Evolutionary conservation across 2,329 filamentous ascomycete genomes (phyloP).

Genomic region (Pseudopithomyces chartarum): DNA sequence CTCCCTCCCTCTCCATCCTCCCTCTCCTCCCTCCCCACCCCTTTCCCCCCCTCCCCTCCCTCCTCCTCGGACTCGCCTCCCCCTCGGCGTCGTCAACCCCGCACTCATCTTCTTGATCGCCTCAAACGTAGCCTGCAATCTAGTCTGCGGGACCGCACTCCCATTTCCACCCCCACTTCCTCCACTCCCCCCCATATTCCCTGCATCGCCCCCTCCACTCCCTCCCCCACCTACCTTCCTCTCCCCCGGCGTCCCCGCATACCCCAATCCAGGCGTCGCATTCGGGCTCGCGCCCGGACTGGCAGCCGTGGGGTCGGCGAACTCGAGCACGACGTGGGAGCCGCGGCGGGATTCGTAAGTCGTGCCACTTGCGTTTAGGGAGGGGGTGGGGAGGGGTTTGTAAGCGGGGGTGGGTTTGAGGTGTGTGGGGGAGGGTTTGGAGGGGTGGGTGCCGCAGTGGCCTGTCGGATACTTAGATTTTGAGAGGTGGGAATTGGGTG

Average conservation of each 20-base stretch:
- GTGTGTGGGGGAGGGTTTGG: neutral
- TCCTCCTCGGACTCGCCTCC: neutral
- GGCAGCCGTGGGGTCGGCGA: slow-evolving; percentile 24
- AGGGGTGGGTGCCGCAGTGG: slow-evolving; percentile 5
- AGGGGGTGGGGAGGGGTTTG: neutral
- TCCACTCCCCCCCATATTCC: no score
- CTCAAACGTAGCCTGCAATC: slow-evolving; percentile 32
- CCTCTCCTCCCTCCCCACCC: slow-evolving; percentile 5
- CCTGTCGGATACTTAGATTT: neutral
- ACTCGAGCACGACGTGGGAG: slow-evolving; percentile 24
- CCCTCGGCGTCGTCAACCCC: slow-evolving; percentile 24
- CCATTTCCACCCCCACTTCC: neutral
- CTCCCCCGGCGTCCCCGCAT: neutral
- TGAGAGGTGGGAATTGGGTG: neutral
- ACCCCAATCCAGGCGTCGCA: neutral
- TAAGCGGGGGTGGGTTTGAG: slow-evolving; percentile 1
- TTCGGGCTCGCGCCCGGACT: slow-evolving; percentile 8
- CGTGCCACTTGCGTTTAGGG: slow-evolving; percentile 6
- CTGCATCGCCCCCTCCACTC: neutral
- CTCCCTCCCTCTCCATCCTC: neutral
- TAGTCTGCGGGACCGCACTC: slow-evolving; percentile 14
- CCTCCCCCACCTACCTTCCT: neutral
- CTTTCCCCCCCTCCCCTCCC: neutral
- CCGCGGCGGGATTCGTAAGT: slow-evolving; percentile 23
- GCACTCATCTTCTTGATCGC: slow-evolving; percentile 32